These are phyloP conservation scores for Aspergillus japonicus DNA, from an alignment of 2,329 filamentous ascomycete species.

Conservation along the genomic window DNA sequence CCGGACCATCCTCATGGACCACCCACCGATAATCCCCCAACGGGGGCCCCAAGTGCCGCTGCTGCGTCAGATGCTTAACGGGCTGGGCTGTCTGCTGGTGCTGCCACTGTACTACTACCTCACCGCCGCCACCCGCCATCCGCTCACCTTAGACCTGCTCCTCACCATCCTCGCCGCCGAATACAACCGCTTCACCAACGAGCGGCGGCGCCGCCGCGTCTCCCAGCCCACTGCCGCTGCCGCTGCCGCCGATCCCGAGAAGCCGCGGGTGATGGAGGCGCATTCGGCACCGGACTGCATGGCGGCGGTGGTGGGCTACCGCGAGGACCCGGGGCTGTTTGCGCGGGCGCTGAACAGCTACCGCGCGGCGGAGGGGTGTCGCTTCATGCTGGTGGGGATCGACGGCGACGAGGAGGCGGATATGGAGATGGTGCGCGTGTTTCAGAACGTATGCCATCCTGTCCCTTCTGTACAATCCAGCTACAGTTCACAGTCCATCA, in stretches of 20 bases:
- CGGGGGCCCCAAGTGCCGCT: constrained; percentile 22
- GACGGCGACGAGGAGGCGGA: constrained; percentile 31
- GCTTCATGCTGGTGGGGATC: constrained; percentile 29
- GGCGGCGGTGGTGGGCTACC: constrained; percentile 32
- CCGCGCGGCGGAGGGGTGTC: constrained; percentile 23
- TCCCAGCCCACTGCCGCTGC: constrained; percentile 12
- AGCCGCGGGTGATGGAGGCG: constrained; percentile 14
- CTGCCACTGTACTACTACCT: constrained; percentile 24
- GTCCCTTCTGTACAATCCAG: background rate
- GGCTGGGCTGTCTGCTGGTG: constrained; percentile 26
- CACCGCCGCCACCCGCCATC: constrained; percentile 24
- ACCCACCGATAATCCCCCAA: background rate
- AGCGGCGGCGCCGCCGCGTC: constrained; percentile 22
- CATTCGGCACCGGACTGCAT: constrained; percentile 22
- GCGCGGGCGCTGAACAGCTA: constrained; percentile 31
- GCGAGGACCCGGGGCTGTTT: constrained; percentile 31
- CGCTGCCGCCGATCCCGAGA: constrained; percentile 14
- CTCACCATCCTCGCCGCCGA: constrained; percentile 30
- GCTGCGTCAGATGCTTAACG: constrained; percentile 25
- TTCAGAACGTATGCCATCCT: constrained; percentile 11
- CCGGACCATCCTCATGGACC: background rate
- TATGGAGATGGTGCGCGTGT: constrained; percentile 30
- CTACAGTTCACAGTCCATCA: background rate
- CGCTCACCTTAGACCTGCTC: constrained; percentile 28
- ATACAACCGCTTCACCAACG: constrained; percentile 28